A percentile compares a stretch with the other conserved stretches of the same genome.
These are phyloP conservation scores for Apiospora saccharicola DNA, from an alignment of 2,329 filamentous ascomycete species.

Conservation along the genomic window DNA sequence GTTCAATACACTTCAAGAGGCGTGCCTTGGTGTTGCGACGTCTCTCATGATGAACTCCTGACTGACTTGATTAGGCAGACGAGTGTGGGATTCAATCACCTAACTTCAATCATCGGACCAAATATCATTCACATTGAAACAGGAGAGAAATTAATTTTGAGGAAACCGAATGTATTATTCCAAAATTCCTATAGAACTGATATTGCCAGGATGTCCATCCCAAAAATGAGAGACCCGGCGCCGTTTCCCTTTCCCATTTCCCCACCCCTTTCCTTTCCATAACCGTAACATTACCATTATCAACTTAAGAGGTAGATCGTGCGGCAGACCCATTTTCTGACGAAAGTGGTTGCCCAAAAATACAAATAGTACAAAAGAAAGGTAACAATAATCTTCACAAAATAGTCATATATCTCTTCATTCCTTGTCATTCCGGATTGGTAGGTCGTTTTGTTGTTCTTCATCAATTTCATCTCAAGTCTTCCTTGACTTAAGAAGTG, in stretches of 20 bases:
- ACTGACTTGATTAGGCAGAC: too few relatives aligned
- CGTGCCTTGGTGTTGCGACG: too few relatives aligned
- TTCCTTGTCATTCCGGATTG: not conserved
- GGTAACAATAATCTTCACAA: not conserved
- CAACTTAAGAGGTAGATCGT: not conserved
- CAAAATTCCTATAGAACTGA: not conserved
- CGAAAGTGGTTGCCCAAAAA: not conserved
- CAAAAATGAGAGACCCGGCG: not conserved
- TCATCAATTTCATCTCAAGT: not conserved
- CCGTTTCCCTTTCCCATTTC: not conserved
- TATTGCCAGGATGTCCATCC: not conserved
- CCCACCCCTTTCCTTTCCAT: not conserved
- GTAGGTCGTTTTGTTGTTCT: too few relatives aligned
- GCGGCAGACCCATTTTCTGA: not conserved
- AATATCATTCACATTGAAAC: not conserved
- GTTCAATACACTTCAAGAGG: too few relatives aligned
- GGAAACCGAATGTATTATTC: conserved; percentile 16
- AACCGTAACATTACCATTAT: conserved; percentile 1
- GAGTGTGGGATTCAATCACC: too few relatives aligned
- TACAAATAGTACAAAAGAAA: conserved; percentile 4
- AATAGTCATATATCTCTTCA: conserved; percentile 3
- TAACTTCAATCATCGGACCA: too few relatives aligned
- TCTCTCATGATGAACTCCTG: too few relatives aligned
- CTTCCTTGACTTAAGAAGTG: conserved; percentile 35
- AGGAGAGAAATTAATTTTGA: too few relatives aligned